These are phyloP conservation scores for Sarocladium strictum DNA, from an alignment of 2,329 filamentous ascomycete genomes.

Conservation along the genomic window DNA sequence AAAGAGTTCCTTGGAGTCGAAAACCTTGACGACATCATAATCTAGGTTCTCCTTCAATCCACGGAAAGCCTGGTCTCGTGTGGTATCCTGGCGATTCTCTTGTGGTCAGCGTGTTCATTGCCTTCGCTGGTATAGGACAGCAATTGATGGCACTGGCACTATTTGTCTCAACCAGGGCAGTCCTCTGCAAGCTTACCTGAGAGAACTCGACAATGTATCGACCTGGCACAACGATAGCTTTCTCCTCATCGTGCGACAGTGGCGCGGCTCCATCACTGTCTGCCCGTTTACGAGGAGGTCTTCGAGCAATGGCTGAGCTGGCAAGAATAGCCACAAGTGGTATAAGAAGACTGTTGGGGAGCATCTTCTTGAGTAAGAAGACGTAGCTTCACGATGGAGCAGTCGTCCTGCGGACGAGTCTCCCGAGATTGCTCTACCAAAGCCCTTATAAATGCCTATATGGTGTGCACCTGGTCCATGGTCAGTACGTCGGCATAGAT, in stretches of 20 bases:
- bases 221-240: not conserved
- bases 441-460: not conserved
- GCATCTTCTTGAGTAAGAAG: not conserved
- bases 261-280: not conserved
- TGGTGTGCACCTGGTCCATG: not conserved
- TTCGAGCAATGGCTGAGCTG: not conserved
- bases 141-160: too few relatives aligned
- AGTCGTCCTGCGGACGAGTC: not conserved
- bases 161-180: too few relatives aligned
- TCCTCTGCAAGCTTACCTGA: not conserved
- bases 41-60: not conserved
- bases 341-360: not conserved
- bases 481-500: not conserved
- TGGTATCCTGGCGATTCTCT: not conserved
- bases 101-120: not conserved
- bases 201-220: conserved; percentile 3
- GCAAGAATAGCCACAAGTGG: not conserved
- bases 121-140: not conserved
- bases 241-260: not conserved
- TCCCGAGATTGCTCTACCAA: not conserved
- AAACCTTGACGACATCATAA: conserved; percentile 12
- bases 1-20: conserved; percentile 15
- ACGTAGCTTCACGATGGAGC: not conserved
- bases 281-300: not conserved
- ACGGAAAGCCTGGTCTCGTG: not conserved